These are phyloP conservation scores for Lipomyces orientalis DNA, from an alignment of 805 yeast species.

Conservation along the genomic window DNA sequence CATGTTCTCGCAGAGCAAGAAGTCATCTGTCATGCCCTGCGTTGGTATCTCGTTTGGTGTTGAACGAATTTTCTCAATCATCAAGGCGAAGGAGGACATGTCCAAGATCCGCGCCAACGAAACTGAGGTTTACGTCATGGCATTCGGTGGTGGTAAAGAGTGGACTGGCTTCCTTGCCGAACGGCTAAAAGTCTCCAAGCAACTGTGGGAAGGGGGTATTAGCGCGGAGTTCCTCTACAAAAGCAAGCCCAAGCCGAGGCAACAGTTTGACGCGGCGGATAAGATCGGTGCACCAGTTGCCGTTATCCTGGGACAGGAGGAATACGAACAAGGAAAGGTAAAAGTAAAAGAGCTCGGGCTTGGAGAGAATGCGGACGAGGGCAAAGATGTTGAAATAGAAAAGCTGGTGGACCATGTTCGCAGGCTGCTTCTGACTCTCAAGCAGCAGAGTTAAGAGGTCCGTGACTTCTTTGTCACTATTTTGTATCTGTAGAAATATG, in stretches of 20 bases:
- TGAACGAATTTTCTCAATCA: conserved; percentile 88
- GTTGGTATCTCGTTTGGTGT: conserved; percentile 97
- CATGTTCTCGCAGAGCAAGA: conserved; percentile 87
- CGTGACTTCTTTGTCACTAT: too few species aligned
- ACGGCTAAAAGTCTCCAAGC: conserved; percentile 84
- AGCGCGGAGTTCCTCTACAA: conserved; percentile 92
- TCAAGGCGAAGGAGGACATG: conserved; percentile 74
- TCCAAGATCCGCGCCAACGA: conserved; percentile 77
- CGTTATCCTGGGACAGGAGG: conserved; percentile 95
- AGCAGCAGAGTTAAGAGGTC: not conserved
- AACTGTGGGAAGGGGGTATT: conserved; percentile 85
- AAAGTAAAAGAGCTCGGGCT: conserved; percentile 89
- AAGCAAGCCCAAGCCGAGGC: conserved; percentile 90
- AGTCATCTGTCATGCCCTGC: conserved; percentile 84
- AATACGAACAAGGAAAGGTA: conserved; percentile 76
- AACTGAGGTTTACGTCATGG: conserved; percentile 95
- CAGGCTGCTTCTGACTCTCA: conserved; percentile 6
- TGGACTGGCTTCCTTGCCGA: conserved; percentile 93
- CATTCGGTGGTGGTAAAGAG: conserved; percentile 97
- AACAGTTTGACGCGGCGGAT: conserved; percentile 98
- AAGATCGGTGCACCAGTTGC: conserved; percentile 89
- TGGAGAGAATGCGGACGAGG: conserved; percentile 86
- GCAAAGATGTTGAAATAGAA: conserved; percentile 52
- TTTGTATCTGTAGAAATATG: not conserved
- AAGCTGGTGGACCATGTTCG: conserved; percentile 24